phyloP scores from a whole-genome alignment of 192 early-diverging fungal species.

The Backusella sp. region DNA sequence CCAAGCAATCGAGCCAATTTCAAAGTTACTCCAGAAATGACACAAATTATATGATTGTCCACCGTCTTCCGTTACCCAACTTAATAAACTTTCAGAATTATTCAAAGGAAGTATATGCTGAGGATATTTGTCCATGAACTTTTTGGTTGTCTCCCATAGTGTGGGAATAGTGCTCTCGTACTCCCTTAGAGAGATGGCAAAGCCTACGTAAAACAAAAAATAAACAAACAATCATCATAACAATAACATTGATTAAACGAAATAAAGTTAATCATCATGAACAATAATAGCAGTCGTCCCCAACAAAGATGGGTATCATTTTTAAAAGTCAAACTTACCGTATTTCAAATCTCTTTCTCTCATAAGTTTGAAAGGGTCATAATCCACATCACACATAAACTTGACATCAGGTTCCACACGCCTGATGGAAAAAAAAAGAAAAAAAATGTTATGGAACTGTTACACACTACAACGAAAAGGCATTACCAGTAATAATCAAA shows the following conservation, averaged over 20 bases:
- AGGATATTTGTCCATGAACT: constrained; percentile 52
- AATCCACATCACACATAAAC: constrained; percentile 69
- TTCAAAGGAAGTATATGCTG: constrained; percentile 33
- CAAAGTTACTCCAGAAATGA: constrained; percentile 83
- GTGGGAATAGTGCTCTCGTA: constrained; percentile 56
- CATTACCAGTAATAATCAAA: constrained; percentile 88
- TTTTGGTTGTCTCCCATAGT: constrained; percentile 57
- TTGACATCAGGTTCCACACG: constrained; percentile 74
- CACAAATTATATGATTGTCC: constrained; percentile 62
- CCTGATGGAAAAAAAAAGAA: background rate
- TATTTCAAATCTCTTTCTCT: constrained; percentile 65
- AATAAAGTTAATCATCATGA: background rate
- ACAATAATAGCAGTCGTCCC: background rate
- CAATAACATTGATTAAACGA: background rate
- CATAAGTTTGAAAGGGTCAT: constrained; percentile 75
- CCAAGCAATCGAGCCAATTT: constrained; percentile 69
- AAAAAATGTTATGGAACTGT: background rate
- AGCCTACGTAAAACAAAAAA: constrained; percentile 30
- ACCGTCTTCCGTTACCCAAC: constrained; percentile 53
- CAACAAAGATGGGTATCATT: background rate
- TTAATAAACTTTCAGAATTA: constrained; percentile 28
- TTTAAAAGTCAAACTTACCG: constrained; percentile 22
- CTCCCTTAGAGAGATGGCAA: constrained; percentile 63
- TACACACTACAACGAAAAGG: background rate
- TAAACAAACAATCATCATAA: background rate